Conservation (phyloP, 2,329 filamentous ascomycete genomes). For the Exophiala viscosa region DNA sequence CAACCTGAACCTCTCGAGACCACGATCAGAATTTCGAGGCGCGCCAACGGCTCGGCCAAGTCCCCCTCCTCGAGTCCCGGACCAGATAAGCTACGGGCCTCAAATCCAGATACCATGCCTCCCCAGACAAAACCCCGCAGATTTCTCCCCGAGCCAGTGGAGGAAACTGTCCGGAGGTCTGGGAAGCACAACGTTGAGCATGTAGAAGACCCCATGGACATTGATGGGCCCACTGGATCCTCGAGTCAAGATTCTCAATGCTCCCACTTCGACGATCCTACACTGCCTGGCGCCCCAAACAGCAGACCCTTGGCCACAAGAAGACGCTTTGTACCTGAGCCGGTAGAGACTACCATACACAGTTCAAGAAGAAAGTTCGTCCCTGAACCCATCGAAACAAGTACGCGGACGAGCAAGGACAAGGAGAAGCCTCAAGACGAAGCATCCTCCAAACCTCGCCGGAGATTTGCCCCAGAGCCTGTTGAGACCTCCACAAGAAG, state of each 20-base stretch:
- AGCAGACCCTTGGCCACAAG: conserved; percentile 13
- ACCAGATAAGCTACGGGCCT: conserved; percentile 5
- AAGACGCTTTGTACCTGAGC: conserved; percentile 30
- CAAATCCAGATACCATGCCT: conserved; percentile 15
- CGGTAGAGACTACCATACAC: conserved; percentile 26
- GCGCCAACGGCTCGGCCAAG: conserved; percentile 7
- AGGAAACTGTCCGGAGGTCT: conserved; percentile 42
- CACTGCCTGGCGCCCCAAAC: not conserved
- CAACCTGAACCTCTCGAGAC: conserved; percentile 31
- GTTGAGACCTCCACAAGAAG: conserved; percentile 44
- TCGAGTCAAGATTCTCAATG: not conserved
- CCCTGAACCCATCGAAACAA: conserved; percentile 32
- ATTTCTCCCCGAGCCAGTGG: conserved; percentile 42
- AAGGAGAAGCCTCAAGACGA: conserved; percentile 14
- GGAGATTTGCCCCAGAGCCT: conserved; percentile 43
- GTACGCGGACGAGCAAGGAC: conserved; percentile 22
- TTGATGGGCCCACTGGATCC: not conserved
- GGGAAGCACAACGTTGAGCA: conserved; percentile 30
- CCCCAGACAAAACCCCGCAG: conserved; percentile 28
- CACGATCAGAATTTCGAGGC: conserved; percentile 18
- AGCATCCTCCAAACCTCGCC: conserved; percentile 22
- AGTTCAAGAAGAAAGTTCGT: conserved; percentile 29
- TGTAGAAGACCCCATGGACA: conserved; percentile 4
- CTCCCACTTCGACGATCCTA: conserved; percentile 18
- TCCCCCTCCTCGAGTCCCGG: conserved; percentile 8